phyloP scores from a whole-genome alignment of 2,329 filamentous ascomycete genomes.

The Sordariomycetes sp. region DNA sequence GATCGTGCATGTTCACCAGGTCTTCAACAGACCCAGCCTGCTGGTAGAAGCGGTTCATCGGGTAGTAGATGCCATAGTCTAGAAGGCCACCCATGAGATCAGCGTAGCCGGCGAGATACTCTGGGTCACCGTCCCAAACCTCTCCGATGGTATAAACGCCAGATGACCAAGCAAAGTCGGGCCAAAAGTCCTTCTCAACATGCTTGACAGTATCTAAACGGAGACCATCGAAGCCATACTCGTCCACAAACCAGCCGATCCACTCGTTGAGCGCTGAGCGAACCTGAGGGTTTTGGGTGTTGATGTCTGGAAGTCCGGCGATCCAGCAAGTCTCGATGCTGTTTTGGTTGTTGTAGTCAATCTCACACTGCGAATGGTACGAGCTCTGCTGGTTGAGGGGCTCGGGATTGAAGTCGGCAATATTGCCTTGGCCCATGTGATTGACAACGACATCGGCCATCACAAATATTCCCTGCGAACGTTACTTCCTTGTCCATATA shows the following conservation, averaged over 20 bases:
- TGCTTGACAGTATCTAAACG: constrained; percentile 51
- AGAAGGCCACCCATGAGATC: constrained; percentile 40
- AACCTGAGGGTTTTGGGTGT: constrained; percentile 37
- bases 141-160: constrained; percentile 50
- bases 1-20: constrained; percentile 22
- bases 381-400: constrained; percentile 38
- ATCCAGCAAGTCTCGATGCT: constrained; percentile 36
- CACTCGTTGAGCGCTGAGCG: constrained; percentile 39
- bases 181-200: constrained; percentile 45
- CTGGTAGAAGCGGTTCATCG: constrained; percentile 23
- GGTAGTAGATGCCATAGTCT: constrained; percentile 42
- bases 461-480: constrained; percentile 27
- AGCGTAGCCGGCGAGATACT: constrained; percentile 38
- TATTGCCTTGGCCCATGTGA: constrained; percentile 40
- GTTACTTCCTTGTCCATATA: constrained; percentile 3
- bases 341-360: constrained; percentile 37
- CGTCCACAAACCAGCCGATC: constrained; percentile 41
- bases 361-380: constrained; percentile 47
- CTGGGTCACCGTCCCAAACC: constrained; percentile 38
- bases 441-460: constrained; percentile 51
- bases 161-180: constrained; percentile 34
- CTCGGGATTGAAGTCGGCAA: constrained; percentile 25
- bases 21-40: constrained; percentile 22
- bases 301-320: constrained; percentile 49
- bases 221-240: constrained; percentile 49